Conservation (phyloP, 768 basidiomycete species). For the Mycena sanguinolenta region DNA sequence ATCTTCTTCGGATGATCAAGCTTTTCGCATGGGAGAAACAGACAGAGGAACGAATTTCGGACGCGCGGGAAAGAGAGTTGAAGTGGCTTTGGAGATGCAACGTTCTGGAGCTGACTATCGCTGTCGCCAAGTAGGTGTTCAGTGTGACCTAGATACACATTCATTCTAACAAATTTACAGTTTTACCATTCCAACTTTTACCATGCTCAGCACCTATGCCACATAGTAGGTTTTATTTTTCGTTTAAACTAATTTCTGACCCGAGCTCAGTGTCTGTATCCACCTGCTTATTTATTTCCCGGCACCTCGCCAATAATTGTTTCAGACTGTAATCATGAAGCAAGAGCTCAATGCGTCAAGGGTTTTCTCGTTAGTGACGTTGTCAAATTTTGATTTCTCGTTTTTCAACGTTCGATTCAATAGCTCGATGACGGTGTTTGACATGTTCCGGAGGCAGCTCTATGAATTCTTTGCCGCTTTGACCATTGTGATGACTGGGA, state of each 20-base stretch:
- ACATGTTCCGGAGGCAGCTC: conserved; percentile 68
- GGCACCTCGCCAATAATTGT: conserved; percentile 10
- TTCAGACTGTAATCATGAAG: conserved; percentile 56
- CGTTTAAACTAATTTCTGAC: background rate
- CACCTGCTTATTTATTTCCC: background rate
- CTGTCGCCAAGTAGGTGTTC: conserved; percentile 54
- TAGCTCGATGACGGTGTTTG: conserved; percentile 71
- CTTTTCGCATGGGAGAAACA: conserved; percentile 77
- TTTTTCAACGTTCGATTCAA: background rate
- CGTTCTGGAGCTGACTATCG: conserved; percentile 62
- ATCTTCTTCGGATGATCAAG: conserved; percentile 77
- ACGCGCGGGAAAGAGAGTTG: conserved; percentile 75
- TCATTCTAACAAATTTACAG: conserved; percentile 47
- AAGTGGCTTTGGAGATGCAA: conserved; percentile 65
- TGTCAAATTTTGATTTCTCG: background rate
- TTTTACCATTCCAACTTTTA: conserved; percentile 69
- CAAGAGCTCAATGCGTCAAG: conserved; percentile 54
- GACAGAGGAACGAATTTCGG: conserved; percentile 64
- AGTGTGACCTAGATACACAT: background rate
- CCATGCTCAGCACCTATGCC: conserved; percentile 75
- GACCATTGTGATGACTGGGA: conserved; percentile 51
- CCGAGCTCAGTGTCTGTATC: conserved; percentile 31
- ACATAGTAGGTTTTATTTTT: conserved; percentile 60
- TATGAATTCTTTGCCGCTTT: conserved; percentile 51
- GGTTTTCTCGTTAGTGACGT: conserved; percentile 49